Evolutionary conservation across 495 filamentous ascomycete species (phyloP).

Genomic region (Xylaria palmicola): DNA sequence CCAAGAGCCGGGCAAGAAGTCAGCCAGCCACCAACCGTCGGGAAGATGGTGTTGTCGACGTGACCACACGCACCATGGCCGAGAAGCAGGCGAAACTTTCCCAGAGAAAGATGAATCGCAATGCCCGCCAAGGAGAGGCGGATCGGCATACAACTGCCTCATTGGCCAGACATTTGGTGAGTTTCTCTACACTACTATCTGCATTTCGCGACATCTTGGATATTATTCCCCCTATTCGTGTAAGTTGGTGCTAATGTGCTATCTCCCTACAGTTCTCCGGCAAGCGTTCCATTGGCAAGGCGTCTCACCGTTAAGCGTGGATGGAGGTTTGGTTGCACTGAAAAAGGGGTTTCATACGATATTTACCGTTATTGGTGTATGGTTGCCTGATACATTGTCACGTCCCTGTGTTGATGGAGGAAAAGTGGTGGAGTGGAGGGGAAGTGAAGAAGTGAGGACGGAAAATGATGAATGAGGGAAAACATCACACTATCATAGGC

Average conservation of each 20-base stretch:
- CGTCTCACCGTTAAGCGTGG: slow-evolving; percentile 34
- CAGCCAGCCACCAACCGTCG: slow-evolving; percentile 75
- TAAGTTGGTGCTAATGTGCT: neutral
- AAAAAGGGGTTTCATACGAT: too few species aligned
- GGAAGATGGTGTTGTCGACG: slow-evolving; percentile 72
- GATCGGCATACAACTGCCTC: slow-evolving; percentile 84
- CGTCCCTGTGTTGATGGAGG: neutral
- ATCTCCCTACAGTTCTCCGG: slow-evolving; percentile 26
- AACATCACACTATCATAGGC: neutral
- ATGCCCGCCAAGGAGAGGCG: slow-evolving; percentile 93
- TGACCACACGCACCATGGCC: slow-evolving; percentile 65
- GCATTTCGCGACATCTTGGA: neutral
- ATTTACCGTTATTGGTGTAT: neutral
- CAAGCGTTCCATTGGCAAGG: slow-evolving; percentile 30
- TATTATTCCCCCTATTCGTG: neutral
- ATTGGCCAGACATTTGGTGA: slow-evolving; percentile 88
- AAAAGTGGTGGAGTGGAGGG: neutral
- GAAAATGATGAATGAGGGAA: neutral
- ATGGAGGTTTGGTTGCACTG: neutral
- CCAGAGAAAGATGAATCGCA: slow-evolving; percentile 98
- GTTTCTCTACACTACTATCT: slow-evolving; percentile 26
- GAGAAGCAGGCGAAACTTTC: slow-evolving; percentile 82
- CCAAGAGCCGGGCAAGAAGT: slow-evolving; percentile 76
- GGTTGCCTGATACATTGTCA: neutral
- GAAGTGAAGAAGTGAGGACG: neutral